Evolutionary conservation across 148 eudicot genomes (phyloP), one percentile per base, ranked within the genome.

Genomic region (Camellia lanceoleosa): DNA sequence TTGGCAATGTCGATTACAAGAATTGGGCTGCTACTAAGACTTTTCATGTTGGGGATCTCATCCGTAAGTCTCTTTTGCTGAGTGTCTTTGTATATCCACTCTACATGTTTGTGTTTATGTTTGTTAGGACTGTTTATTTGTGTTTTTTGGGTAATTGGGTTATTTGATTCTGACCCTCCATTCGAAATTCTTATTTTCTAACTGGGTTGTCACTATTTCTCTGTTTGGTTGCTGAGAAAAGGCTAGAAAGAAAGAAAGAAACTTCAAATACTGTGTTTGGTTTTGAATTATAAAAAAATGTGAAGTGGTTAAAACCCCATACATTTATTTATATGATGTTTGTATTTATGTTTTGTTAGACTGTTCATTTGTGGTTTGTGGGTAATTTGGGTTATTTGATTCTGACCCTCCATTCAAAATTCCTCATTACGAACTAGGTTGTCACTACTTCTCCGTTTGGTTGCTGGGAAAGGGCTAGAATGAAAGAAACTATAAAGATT

Each of bases 1-100:
- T 91, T 56, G 97, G 97, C 41, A 90, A 90, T 66, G 80, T 93
- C 47, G 86, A 95, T 80, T 95, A 95, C 91, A 95, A 88, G 77
- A 76, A 66, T 12, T 95, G 98, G 98, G 86, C 98, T 81, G 91
- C 92, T 47, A 86, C 87, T 47, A 91, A 93, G 74, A 85, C 89
- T 72, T 95, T 95, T 61, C 86, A 55, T 52, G 64, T 93, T 56
- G 97, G 96, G 64, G 98, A 95, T 85, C 74, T 88, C 46, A 88
- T 93, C 55, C 78, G 98, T 93, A 88, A 16, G 86, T 62, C 78
- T 55, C 42, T 62, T 49, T 6, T 73, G 15, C 59, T 38, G 38
- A 64, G 18, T 1, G 7, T 46, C 23, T 38, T 2, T 3, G 16
- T 49, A 49, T 49, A 7, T 49, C 0, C 7, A 49, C 7, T 0